phyloP scores from a whole-genome alignment of 805 yeast species.

The Zygosaccharomyces bisporus region DNA sequence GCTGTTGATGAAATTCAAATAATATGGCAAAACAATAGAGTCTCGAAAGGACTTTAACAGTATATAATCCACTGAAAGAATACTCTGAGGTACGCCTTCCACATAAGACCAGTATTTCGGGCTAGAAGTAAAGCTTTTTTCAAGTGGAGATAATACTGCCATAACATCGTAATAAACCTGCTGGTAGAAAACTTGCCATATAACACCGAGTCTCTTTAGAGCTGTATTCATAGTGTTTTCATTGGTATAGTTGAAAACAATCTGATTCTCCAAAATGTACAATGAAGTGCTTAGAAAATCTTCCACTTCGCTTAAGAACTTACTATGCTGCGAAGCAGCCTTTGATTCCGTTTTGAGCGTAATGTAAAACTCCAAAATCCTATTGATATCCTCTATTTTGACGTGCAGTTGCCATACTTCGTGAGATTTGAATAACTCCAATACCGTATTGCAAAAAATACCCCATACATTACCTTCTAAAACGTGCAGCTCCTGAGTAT shows the following conservation, averaged over 20 bases:
- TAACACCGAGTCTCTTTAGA: conserved; percentile 37
- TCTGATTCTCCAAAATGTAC: conserved; percentile 38
- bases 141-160: conserved; percentile 58
- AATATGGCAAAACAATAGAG: conserved; percentile 49
- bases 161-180: conserved; percentile 54
- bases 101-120: conserved; percentile 30
- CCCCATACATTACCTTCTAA: conserved; percentile 34
- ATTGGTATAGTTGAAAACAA: conserved; percentile 34
- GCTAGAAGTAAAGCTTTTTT: conserved; percentile 25
- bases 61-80: conserved; percentile 39
- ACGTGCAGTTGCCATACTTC: conserved; percentile 34
- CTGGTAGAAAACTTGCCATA: conserved; percentile 58
- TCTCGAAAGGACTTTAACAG: conserved; percentile 50
- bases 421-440: conserved; percentile 30
- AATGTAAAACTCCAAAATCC: conserved; percentile 29
- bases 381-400: conserved; percentile 31
- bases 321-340: conserved; percentile 25
- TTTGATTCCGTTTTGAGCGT: conserved; percentile 28
- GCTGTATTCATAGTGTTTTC: conserved; percentile 37
- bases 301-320: conserved; percentile 28
- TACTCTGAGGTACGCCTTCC: conserved; percentile 14
- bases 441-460: conserved; percentile 28
- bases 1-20: conserved; percentile 40
- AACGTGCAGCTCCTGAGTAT: conserved; percentile 29
- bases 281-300: conserved; percentile 37